Base-by-base conservation (phyloP, 169 alveolate species). In the Perkinsus marinus region DNA sequence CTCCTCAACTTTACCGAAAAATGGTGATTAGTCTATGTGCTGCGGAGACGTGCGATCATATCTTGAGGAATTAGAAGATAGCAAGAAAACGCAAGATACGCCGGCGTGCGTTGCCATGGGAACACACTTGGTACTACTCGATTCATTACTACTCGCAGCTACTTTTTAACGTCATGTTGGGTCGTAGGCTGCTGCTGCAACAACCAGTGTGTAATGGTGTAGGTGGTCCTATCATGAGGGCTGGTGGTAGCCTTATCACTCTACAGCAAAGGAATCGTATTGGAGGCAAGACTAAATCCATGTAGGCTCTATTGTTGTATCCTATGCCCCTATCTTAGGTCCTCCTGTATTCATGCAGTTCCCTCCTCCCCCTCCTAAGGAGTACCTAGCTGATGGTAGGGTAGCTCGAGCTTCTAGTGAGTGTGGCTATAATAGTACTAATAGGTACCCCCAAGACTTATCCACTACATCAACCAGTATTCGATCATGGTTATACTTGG, bases 351-450 rank as follows among this genome's bases (percentile, higher is more conserved):
- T 92, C 79, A 93, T 95, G 39, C 96, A 96, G 41, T 39, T 95
- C 19, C 98, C 98, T 0, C 96, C 97, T 39, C 98, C 98, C 10
- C 98, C 98, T 0, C 97, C 98, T 22, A 93, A 96, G 38, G 98
- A 96, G 93, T 96, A 68, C 92, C 94, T 94, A 68, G 95, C 95
- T 26, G 97, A 96, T 92, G 98, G 98, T 68, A 90, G 92, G 89
- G 93, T 93, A 39, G 0, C 39, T 13, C 9, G 39, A 5, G 10
- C 90, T 0, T 7, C 17, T 38, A 7, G 19, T 13, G 5, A 26
- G 17, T 5, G 0, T 13, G 34, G 13, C 90, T 36, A 36, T 13
- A 2, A 7, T 69, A 30, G 19, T n/a, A n/a, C 90, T 34, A 6
- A 13, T 30, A 69, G 39, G 41, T 36, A 95, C 95, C 39, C 97